Percentiles rank a stretch among this genome's conserved stretches.
phyloP scores from a whole-genome alignment of 768 basidiomycete species.

The Lactarius hatsudake region DNA sequence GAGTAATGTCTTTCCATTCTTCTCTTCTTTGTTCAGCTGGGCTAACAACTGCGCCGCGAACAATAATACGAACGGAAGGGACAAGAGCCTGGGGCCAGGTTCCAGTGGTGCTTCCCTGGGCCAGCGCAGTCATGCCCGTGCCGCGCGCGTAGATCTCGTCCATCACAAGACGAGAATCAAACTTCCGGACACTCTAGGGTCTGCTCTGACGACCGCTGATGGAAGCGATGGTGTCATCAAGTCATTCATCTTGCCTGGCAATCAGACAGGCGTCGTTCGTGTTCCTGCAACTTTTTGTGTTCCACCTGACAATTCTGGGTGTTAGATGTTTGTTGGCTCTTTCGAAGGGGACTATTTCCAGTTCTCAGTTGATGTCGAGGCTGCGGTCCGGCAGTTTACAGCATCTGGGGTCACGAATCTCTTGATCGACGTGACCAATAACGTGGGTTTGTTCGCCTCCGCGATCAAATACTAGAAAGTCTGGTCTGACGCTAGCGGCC shows the following conservation, averaged over 20 bases:
- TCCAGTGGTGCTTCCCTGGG: not conserved
- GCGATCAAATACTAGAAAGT: not conserved
- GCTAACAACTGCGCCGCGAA: slow-evolving; percentile 55
- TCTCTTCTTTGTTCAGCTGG: slow-evolving; percentile 45
- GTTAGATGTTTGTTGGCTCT: slow-evolving; percentile 59
- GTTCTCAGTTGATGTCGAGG: slow-evolving; percentile 51
- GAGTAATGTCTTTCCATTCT: not conserved
- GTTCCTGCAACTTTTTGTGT: not conserved
- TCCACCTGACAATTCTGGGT: not conserved
- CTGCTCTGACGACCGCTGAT: slow-evolving; percentile 43
- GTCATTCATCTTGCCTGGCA: slow-evolving; percentile 53
- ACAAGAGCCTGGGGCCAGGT: slow-evolving; percentile 33
- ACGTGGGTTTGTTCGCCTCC: slow-evolving; percentile 45
- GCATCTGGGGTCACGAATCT: slow-evolving; percentile 47
- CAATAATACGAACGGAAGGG: slow-evolving; percentile 50
- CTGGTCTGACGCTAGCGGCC: not conserved
- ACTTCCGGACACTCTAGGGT: slow-evolving; percentile 48
- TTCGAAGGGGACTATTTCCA: slow-evolving; percentile 49
- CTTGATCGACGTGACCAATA: slow-evolving; percentile 59
- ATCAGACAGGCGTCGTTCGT: slow-evolving; percentile 58
- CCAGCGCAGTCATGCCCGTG: slow-evolving; percentile 36
- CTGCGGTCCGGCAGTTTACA: slow-evolving; percentile 47
- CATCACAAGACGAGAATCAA: slow-evolving; percentile 38
- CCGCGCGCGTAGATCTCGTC: not conserved
- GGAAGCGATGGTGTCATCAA: slow-evolving; percentile 54